A percentile compares a stretch with the other conserved stretches of the same genome.
Conservation (phyloP, 176 grass and related monocot species). For the Coix lacrymajobi region DNA sequence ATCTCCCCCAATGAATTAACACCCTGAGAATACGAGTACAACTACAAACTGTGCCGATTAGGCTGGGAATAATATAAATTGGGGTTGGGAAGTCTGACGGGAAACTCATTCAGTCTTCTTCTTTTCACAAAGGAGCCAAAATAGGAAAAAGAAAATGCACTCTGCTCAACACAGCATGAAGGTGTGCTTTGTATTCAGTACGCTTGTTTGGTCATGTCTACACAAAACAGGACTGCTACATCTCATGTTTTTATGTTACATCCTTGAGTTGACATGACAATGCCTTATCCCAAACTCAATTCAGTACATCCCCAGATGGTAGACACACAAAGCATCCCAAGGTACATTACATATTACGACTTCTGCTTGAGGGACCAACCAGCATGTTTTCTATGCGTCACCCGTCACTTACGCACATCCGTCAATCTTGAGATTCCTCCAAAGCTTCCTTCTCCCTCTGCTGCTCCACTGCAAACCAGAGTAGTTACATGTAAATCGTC, state of each 20-base stretch:
- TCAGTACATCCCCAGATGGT: background rate
- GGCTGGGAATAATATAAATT: background rate
- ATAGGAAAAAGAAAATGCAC: background rate
- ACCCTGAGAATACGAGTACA: background rate
- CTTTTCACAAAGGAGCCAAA: background rate
- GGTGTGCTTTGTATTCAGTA: background rate
- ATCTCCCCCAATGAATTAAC: background rate
- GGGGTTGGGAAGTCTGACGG: background rate
- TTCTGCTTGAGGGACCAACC: background rate
- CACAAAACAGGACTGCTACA: background rate
- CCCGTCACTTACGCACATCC: background rate
- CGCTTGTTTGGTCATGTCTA: background rate
- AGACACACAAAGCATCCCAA: background rate
- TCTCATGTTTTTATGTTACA: background rate
- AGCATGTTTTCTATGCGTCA: background rate
- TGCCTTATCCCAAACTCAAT: background rate
- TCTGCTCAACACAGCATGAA: background rate
- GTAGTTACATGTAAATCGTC: background rate
- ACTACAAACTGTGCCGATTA: background rate
- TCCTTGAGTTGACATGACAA: background rate
- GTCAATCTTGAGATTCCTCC: conserved; percentile 45
- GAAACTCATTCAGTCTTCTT: background rate
- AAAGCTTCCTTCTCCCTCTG: conserved; percentile 58
- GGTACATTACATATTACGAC: background rate
- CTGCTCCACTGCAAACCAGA: conserved; percentile 58